Conservation (phyloP, 768 basidiomycete species). For the Termitomyces sp. region DNA sequence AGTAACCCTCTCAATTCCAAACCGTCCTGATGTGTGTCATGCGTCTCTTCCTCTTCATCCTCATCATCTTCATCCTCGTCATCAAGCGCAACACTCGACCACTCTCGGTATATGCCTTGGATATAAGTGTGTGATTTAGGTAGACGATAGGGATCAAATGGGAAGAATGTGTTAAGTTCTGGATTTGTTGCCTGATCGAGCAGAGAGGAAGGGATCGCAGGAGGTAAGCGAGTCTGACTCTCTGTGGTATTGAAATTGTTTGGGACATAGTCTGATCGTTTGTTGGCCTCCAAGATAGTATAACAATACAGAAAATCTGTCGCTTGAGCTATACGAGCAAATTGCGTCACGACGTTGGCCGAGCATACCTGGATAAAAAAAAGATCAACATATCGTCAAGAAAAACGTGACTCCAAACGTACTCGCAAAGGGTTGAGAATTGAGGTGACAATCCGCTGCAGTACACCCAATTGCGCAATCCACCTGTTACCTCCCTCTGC, state of each 20-base stretch:
- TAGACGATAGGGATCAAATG: constrained; percentile 95
- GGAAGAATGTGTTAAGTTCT: constrained; percentile 93
- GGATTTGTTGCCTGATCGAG: constrained; percentile 41
- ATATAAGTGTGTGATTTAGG: constrained; percentile 77
- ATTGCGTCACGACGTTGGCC: constrained; percentile 85
- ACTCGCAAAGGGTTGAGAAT: constrained; percentile 91
- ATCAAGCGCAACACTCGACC: constrained; percentile 78
- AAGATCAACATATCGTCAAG: background rate
- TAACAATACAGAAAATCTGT: constrained; percentile 94
- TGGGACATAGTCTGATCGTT: constrained; percentile 52
- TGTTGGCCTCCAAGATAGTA: constrained; percentile 87
- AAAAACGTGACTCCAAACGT: constrained; percentile 10
- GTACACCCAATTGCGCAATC: constrained; percentile 75
- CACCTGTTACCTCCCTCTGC: constrained; percentile 54
- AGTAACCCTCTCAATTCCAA: constrained; percentile 12
- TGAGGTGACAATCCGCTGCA: constrained; percentile 79
- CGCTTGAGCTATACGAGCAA: constrained; percentile 87
- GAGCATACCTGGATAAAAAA: constrained; percentile 70
- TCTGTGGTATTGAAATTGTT: constrained; percentile 17
- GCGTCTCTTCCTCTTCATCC: constrained; percentile 37
- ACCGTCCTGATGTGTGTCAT: constrained; percentile 10
- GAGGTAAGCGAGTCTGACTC: constrained; percentile 6
- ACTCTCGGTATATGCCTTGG: constrained; percentile 83
- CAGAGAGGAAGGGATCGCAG: constrained; percentile 19
- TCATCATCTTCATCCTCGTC: constrained; percentile 67